phyloP scores from a whole-genome alignment of 2,329 filamentous ascomycete species.

The Botryotinia calthae region DNA sequence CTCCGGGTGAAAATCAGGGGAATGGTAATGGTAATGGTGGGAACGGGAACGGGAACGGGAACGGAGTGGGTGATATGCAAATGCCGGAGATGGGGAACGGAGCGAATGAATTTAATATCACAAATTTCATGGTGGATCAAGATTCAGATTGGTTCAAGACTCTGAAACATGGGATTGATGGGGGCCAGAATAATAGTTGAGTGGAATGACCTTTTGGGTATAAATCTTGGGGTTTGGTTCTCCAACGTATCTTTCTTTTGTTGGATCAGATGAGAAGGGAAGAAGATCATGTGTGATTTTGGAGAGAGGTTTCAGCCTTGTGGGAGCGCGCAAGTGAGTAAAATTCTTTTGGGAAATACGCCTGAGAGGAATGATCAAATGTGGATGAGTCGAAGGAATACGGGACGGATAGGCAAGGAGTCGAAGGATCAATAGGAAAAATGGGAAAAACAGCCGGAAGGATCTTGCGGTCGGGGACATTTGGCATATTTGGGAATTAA shows the following conservation, averaged over 20 bases:
- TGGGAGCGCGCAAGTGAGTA: neutral
- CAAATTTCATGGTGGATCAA: slow-evolving; percentile 73
- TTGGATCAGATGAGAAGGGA: neutral
- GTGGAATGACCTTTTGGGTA: neutral
- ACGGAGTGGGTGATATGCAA: slow-evolving; percentile 34
- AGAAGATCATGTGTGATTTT: neutral
- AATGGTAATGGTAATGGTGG: slow-evolving; percentile 18
- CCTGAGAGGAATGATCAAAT: neutral
- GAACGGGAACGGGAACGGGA: slow-evolving; percentile 26
- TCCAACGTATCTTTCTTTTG: neutral
- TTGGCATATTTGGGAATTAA: neutral
- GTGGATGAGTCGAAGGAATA: neutral
- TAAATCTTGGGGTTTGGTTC: neutral
- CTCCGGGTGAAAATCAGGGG: slow-evolving; percentile 32
- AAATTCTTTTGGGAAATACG: neutral
- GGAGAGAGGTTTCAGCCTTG: neutral
- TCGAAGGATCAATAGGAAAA: neutral
- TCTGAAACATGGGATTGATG: slow-evolving; percentile 15
- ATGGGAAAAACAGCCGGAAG: neutral
- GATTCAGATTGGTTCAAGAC: slow-evolving; percentile 73
- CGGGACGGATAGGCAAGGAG: neutral
- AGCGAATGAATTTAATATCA: slow-evolving; percentile 68
- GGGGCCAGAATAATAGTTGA: slow-evolving; percentile 14
- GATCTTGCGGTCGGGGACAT: too few species aligned
- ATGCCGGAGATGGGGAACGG: slow-evolving; percentile 37